These are phyloP conservation scores for Zelonia costaricensis DNA, from an alignment of 208 protist genomes.

Conservation along the genomic window DNA sequence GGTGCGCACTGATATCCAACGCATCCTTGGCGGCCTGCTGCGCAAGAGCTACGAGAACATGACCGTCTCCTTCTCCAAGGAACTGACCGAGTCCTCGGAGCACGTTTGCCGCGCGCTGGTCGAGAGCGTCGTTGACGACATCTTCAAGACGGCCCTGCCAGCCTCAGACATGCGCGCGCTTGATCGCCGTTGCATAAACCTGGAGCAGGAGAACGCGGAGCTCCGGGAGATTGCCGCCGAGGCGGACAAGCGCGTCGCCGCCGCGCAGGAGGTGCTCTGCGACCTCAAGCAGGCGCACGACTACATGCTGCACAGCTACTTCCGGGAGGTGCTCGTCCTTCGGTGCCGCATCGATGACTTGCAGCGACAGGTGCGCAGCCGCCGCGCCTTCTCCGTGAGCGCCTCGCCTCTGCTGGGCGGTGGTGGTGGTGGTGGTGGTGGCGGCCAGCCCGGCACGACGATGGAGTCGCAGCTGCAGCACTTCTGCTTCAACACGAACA, in stretches of 20 bases:
- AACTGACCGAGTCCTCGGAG: constrained; percentile 39
- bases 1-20: constrained; percentile 71
- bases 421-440: too few species aligned
- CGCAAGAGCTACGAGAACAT: constrained; percentile 53
- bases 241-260: constrained; percentile 18
- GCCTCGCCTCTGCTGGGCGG: neutral
- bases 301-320: constrained; percentile 86
- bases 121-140: constrained; percentile 41
- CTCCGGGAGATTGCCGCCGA: constrained; percentile 20
- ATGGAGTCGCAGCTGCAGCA: constrained; percentile 22
- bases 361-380: constrained; percentile 26
- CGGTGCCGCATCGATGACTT: constrained; percentile 53
- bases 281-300: constrained; percentile 67
- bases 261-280: constrained; percentile 28
- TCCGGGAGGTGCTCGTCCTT: constrained; percentile 77
- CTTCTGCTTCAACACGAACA: constrained; percentile 10
- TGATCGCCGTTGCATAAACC: constrained; percentile 27
- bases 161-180: constrained; percentile 34
- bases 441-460: neutral
- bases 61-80: constrained; percentile 29
- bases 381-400: constrained; percentile 4
- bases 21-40: constrained; percentile 53
- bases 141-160: constrained; percentile 52
- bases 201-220: constrained; percentile 45
- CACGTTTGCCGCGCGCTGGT: constrained; percentile 63